Evolutionary conservation across 2,329 filamentous ascomycete species (phyloP).

Genomic region (Alternaria viburni): DNA sequence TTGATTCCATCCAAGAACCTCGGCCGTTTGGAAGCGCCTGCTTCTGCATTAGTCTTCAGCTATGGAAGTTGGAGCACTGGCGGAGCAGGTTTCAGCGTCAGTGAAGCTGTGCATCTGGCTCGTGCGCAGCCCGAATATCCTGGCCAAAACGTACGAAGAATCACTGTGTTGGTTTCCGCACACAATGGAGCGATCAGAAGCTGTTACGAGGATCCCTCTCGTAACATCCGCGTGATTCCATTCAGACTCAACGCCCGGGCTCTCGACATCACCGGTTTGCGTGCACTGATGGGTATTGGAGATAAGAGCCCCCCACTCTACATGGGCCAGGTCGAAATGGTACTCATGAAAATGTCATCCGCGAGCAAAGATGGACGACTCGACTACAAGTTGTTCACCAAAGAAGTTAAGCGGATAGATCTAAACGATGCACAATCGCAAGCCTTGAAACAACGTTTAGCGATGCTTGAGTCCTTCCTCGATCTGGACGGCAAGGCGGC

Average conservation of each 20-base stretch:
- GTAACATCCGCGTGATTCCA: conserved; percentile 54
- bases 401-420: background rate
- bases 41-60: background rate
- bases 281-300: conserved; percentile 24
- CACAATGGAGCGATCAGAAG: background rate
- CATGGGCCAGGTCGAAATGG: conserved; percentile 45
- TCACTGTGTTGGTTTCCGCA: background rate
- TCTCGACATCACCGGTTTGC: conserved; percentile 60
- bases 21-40: background rate
- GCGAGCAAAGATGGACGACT: background rate
- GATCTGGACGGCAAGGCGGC: conserved; percentile 31
- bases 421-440: background rate
- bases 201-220: conserved; percentile 1
- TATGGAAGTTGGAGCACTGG: conserved; percentile 38
- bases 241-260: conserved; percentile 57
- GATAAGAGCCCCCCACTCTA: conserved; percentile 56
- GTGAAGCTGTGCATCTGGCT: conserved; percentile 60
- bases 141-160: background rate
- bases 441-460: conserved; percentile 53
- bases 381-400: background rate
- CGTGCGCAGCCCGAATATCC: background rate
- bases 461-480: conserved; percentile 70
- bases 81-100: conserved; percentile 57
- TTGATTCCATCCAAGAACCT: background rate
- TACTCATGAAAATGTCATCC: background rate